These are phyloP conservation scores for Ustilago shanxiensis DNA, from an alignment of 1,284 basidiomycete species.

Conservation along the genomic window DNA sequence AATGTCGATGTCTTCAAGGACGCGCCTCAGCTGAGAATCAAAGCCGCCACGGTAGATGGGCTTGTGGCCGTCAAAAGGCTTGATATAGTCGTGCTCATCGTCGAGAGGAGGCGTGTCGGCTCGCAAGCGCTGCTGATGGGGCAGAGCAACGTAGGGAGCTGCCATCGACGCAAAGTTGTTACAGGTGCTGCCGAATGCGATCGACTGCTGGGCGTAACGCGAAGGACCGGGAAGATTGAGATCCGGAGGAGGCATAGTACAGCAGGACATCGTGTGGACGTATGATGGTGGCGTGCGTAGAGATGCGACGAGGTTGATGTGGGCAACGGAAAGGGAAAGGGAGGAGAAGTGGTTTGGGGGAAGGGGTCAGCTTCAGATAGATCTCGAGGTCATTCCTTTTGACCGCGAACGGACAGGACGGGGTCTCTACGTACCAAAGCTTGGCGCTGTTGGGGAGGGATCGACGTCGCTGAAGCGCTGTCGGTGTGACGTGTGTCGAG, in stretches of 20 bases:
- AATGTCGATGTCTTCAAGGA: constrained; percentile 67
- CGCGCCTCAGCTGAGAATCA: constrained; percentile 57
- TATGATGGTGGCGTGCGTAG: not conserved
- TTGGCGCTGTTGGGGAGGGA: constrained; percentile 22
- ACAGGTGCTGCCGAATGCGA: constrained; percentile 26
- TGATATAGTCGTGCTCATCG: constrained; percentile 48
- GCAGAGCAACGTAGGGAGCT: constrained; percentile 41
- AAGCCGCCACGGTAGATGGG: constrained; percentile 61
- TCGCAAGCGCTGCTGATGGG: constrained; percentile 50
- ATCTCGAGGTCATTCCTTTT: constrained; percentile 17
- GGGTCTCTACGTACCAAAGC: constrained; percentile 11
- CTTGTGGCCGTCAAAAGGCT: constrained; percentile 50
- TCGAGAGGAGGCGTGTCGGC: constrained; percentile 52
- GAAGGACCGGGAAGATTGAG: constrained; percentile 34
- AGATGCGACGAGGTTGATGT: not conserved
- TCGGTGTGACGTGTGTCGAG: constrained; percentile 6
- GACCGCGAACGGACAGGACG: constrained; percentile 5
- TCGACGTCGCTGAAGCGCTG: constrained; percentile 9
- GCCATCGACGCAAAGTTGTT: constrained; percentile 37
- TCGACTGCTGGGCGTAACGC: constrained; percentile 36
- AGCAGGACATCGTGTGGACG: constrained; percentile 21
- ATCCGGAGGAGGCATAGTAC: constrained; percentile 19
- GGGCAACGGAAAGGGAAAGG: not conserved
- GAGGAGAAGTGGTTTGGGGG: not conserved
- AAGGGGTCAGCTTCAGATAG: constrained; percentile 13